Percentiles rank a stretch among this genome's conserved stretches.
phyloP scores from a whole-genome alignment of 495 filamentous ascomycete species.

The Penicillium paradoxum region DNA sequence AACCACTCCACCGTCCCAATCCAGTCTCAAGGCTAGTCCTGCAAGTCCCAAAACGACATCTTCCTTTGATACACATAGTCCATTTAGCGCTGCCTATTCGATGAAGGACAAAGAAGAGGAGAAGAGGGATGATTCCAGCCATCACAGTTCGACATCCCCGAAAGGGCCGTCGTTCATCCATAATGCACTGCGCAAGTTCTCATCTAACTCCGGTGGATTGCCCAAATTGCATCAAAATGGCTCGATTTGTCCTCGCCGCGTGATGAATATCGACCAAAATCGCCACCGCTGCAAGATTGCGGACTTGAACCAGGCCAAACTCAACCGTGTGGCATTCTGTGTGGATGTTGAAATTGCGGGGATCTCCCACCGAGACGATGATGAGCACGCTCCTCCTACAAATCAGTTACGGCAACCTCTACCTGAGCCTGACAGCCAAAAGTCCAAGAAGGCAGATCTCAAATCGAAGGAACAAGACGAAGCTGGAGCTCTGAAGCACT shows the following conservation, averaged over 20 bases:
- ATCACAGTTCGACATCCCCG: constrained; percentile 64
- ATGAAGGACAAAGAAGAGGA: constrained; percentile 55
- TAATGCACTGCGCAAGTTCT: constrained; percentile 76
- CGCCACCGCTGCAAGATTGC: constrained; percentile 74
- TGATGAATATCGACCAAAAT: constrained; percentile 79
- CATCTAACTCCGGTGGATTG: constrained; percentile 52
- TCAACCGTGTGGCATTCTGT: constrained; percentile 86
- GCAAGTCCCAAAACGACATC: constrained; percentile 43
- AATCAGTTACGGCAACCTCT: constrained; percentile 22
- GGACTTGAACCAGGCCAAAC: constrained; percentile 73
- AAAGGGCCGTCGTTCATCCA: constrained; percentile 71
- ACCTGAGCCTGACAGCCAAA: constrained; percentile 37
- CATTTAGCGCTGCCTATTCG: constrained; percentile 49
- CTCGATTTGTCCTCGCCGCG: constrained; percentile 61
- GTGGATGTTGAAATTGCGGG: constrained; percentile 97
- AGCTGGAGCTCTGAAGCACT: constrained; percentile 60
- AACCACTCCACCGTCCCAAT: constrained; percentile 44
- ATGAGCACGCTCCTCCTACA: constrained; percentile 35
- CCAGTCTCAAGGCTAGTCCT: constrained; percentile 36
- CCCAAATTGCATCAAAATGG: constrained; percentile 50
- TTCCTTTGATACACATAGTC: constrained; percentile 41
- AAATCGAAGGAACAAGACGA: constrained; percentile 67
- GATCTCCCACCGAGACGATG: constrained; percentile 42
- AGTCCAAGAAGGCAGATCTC: constrained; percentile 48
- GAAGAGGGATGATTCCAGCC: constrained; percentile 46